These are phyloP conservation scores for Capronia coronata DNA, from an alignment of 2,329 filamentous ascomycete species.

Conservation along the genomic window DNA sequence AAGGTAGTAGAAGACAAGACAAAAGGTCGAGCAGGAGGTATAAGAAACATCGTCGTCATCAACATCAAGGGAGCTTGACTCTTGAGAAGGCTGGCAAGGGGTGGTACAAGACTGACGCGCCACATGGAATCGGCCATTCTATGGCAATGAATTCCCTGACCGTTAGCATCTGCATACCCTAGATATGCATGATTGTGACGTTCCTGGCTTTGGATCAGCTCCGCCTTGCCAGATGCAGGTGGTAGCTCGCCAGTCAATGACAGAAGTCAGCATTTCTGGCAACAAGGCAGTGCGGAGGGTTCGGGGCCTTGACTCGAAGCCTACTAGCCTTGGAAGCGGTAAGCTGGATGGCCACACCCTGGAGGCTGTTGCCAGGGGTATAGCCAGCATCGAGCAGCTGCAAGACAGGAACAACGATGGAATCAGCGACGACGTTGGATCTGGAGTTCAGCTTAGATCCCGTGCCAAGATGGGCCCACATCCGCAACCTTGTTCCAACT, in stretches of 20 bases:
- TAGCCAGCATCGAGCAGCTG: neutral
- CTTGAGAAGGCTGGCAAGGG: slow-evolving; percentile 3
- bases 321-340: neutral
- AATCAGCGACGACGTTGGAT: neutral
- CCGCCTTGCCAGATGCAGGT: slow-evolving; percentile 19
- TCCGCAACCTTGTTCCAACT: slow-evolving; percentile 11
- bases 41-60: slow-evolving; percentile 15
- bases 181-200: slow-evolving; percentile 14
- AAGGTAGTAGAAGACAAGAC: neutral
- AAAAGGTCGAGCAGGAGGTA: neutral
- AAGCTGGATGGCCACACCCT: neutral
- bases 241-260: slow-evolving; percentile 17
- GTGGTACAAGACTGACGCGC: slow-evolving; percentile 8
- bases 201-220: slow-evolving; percentile 20
- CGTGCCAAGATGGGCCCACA: slow-evolving; percentile 1
- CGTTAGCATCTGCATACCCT: neutral
- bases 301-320: slow-evolving; percentile 10
- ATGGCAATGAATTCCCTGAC: neutral
- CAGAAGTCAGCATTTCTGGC: slow-evolving; percentile 6
- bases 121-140: slow-evolving; percentile 17
- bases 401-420: neutral
- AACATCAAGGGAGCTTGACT: slow-evolving; percentile 11
- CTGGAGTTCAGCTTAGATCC: slow-evolving; percentile 14
- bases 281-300: neutral
- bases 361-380: neutral